These are phyloP conservation scores for Thermothielavioides terrestris DNA, from an alignment of 495 filamentous ascomycete genomes.

Conservation along the genomic window DNA sequence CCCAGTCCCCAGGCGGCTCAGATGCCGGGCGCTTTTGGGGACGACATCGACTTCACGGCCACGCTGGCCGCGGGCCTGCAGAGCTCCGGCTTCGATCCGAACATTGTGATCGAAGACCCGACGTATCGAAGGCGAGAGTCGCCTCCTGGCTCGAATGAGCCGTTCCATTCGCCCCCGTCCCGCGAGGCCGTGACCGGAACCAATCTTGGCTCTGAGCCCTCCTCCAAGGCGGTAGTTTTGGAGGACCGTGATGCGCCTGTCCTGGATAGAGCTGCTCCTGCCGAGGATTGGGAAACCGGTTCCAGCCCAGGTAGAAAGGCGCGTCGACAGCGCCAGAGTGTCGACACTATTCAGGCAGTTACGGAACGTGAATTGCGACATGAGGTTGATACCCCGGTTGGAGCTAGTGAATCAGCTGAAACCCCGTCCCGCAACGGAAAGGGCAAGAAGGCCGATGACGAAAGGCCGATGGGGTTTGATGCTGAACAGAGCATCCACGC, in stretches of 20 bases:
- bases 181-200: slow-evolving; percentile 36
- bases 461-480: too few species aligned
- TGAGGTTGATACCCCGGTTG: too few species aligned
- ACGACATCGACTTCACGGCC: slow-evolving; percentile 62
- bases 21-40: slow-evolving; percentile 43
- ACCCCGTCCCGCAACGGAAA: not conserved
- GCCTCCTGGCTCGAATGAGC: slow-evolving; percentile 51
- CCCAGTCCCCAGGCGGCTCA: slow-evolving; percentile 25
- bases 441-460: not conserved
- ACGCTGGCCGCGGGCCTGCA: slow-evolving; percentile 60
- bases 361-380: too few species aligned
- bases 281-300: not conserved
- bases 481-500: not conserved
- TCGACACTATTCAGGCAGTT: not conserved
- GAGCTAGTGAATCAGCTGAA: too few species aligned
- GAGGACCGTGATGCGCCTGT: slow-evolving; percentile 14
- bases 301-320: not conserved
- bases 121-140: slow-evolving; percentile 55
- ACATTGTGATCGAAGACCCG: slow-evolving; percentile 59
- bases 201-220: slow-evolving; percentile 19
- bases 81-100: slow-evolving; percentile 60
- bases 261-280: slow-evolving; percentile 7
- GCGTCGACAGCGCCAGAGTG: not conserved
- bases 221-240: not conserved
- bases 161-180: slow-evolving; percentile 36